These are phyloP conservation scores for Ceratobasidium sp. DNA, from an alignment of 1,284 basidiomycete species.

Conservation along the genomic window DNA sequence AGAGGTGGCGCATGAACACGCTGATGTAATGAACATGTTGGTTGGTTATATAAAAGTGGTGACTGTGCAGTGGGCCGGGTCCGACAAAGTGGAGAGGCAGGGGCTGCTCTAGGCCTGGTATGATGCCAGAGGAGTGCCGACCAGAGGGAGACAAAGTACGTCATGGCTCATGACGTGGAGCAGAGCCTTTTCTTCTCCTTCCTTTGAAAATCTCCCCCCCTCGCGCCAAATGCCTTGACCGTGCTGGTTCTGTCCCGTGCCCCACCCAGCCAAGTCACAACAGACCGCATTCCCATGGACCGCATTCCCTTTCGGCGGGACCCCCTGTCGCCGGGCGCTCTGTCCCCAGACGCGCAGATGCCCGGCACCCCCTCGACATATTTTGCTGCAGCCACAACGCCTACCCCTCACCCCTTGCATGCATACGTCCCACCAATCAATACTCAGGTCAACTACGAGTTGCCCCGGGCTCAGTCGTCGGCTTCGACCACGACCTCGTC, in stretches of 20 bases:
- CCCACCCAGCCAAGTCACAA: too few species aligned
- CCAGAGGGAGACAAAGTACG: conserved; percentile 16
- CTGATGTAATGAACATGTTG: conserved; percentile 40
- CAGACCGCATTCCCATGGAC: conserved; percentile 20
- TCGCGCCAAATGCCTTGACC: not conserved
- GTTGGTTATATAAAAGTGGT: conserved; percentile 37
- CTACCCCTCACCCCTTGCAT: conserved; percentile 8
- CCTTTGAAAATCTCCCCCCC: conserved; percentile 4
- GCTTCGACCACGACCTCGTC: conserved; percentile 14
- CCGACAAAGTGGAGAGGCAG: conserved; percentile 25
- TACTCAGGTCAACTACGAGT: not conserved
- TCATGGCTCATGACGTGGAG: conserved; percentile 29
- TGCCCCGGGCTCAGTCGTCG: conserved; percentile 22
- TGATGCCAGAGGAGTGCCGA: conserved; percentile 25
- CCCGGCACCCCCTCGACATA: conserved; percentile 14
- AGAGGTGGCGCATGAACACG: not conserved
- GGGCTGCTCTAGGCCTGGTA: conserved; percentile 20
- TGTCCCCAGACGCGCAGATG: conserved; percentile 16
- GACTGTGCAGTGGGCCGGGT: conserved; percentile 14
- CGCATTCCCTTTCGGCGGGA: conserved; percentile 23
- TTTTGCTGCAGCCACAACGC: conserved; percentile 11
- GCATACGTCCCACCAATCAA: not conserved
- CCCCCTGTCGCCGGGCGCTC: conserved; percentile 22
- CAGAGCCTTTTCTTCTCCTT: not conserved
- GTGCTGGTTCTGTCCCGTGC: too few species aligned